Evolutionary conservation across 768 basidiomycete genomes (phyloP).

Genomic region (Suillus ampliporus): DNA sequence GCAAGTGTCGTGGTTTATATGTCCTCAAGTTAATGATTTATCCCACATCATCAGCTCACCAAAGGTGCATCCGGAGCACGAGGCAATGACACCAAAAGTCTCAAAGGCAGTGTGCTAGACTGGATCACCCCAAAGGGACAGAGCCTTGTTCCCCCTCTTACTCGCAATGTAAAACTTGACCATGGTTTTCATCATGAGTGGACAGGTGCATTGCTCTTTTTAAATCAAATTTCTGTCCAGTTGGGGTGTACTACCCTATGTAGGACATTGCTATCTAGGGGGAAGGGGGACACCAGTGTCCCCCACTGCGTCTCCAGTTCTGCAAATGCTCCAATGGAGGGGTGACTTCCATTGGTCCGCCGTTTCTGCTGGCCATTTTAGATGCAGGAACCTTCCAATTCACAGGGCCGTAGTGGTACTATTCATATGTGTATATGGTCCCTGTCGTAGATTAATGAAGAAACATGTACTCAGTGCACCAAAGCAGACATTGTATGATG

Average conservation of each 20-base stretch:
- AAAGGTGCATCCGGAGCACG: slow-evolving; percentile 29
- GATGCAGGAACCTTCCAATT: background rate
- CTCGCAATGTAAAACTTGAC: slow-evolving; percentile 19
- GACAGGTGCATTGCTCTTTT: slow-evolving; percentile 25
- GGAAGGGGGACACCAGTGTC: slow-evolving; percentile 7
- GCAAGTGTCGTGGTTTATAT: slow-evolving; percentile 9
- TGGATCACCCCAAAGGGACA: slow-evolving; percentile 30
- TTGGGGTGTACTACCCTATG: slow-evolving; percentile 12
- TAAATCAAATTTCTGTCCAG: slow-evolving; percentile 10
- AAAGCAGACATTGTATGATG: background rate
- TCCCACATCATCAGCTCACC: slow-evolving; percentile 22
- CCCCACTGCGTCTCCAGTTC: slow-evolving; percentile 1
- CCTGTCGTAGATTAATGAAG: background rate
- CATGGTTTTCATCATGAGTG: slow-evolving; percentile 23
- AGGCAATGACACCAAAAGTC: slow-evolving; percentile 18
- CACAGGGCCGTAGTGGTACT: background rate
- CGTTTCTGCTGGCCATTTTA: slow-evolving; percentile 2
- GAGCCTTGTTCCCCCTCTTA: slow-evolving; percentile 13
- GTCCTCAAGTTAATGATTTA: background rate
- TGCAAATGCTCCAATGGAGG: slow-evolving; percentile 5
- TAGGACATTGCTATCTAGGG: slow-evolving; percentile 13
- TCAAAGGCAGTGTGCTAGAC: slow-evolving; percentile 27
- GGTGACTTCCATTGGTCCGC: background rate
- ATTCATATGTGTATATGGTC: background rate
- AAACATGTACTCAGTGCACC: slow-evolving; percentile 4